A percentile compares a stretch with the other conserved stretches of the same genome.
These are phyloP conservation scores for Fusarium beomiforme DNA, from an alignment of 2,329 filamentous ascomycete species.

Conservation along the genomic window DNA sequence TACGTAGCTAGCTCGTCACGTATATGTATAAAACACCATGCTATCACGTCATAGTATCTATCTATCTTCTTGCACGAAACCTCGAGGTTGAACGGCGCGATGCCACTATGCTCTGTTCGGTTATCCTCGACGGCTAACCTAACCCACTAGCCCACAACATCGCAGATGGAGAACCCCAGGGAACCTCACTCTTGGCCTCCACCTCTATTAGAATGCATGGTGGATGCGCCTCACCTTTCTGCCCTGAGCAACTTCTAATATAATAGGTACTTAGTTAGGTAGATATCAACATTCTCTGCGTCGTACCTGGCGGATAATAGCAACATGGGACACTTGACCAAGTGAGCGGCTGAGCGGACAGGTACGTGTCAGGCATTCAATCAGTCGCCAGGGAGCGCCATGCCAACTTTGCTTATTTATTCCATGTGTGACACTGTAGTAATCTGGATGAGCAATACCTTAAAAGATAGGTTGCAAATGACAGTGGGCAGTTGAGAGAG, in stretches of 20 bases:
- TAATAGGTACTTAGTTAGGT: too few species aligned
- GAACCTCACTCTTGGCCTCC: not conserved
- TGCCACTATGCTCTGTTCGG: not conserved
- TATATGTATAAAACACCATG: not conserved
- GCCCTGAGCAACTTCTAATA: not conserved
- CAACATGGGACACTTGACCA: not conserved
- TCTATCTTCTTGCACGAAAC: not conserved
- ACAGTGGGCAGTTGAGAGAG: not conserved
- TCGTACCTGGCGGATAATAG: not conserved
- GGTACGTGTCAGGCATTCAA: not conserved
- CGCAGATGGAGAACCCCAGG: not conserved
- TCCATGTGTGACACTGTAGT: not conserved
- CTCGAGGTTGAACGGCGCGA: not conserved
- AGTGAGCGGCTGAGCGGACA: not conserved
- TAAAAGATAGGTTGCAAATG: not conserved
- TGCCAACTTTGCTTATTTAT: constrained; percentile 5
- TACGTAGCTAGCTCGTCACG: not conserved
- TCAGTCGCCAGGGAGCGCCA: not conserved
- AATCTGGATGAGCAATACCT: not conserved
- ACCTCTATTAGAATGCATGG: not conserved
- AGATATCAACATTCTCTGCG: not conserved
- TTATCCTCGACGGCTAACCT: not conserved
- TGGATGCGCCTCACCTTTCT: not conserved
- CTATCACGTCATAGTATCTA: constrained; percentile 2
- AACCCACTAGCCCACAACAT: not conserved